Evolutionary conservation across 129 eudicot genomes (phyloP).

Genomic region (Ambrosia trifida): DNA sequence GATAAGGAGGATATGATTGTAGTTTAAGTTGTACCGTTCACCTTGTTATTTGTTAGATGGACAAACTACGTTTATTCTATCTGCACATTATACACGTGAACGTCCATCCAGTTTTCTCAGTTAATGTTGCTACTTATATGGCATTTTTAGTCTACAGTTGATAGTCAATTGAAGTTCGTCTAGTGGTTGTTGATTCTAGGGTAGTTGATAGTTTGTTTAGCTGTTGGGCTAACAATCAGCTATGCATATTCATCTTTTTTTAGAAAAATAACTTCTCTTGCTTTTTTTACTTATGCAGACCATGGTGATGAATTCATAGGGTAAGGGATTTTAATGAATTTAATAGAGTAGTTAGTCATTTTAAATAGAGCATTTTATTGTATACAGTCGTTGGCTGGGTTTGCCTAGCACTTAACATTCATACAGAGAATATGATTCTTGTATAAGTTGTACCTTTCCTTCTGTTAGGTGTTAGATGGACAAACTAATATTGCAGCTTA

Average conservation of each 20-base stretch:
- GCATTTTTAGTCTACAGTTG: background rate
- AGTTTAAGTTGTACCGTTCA: background rate
- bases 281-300: slow-evolving; percentile 42
- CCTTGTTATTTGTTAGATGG: slow-evolving; percentile 18
- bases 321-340: background rate
- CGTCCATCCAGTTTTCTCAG: background rate
- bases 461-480: slow-evolving; percentile 12
- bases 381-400: background rate
- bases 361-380: background rate
- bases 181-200: background rate
- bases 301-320: slow-evolving; percentile 56
- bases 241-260: background rate
- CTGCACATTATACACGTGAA: background rate
- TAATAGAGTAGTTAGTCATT: background rate
- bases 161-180: slow-evolving; percentile 2
- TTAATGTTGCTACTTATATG: background rate
- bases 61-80: background rate
- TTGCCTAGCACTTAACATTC: background rate
- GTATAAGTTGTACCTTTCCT: background rate
- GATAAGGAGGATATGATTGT: background rate
- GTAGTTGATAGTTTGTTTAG: slow-evolving; percentile 3
- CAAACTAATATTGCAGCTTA: background rate
- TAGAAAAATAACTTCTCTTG: background rate
- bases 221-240: background rate
- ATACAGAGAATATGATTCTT: background rate